Percentiles rank a stretch among this genome's conserved stretches.
phyloP scores from a whole-genome alignment of 192 early-diverging fungal genomes.

The Podila clonocystis region DNA sequence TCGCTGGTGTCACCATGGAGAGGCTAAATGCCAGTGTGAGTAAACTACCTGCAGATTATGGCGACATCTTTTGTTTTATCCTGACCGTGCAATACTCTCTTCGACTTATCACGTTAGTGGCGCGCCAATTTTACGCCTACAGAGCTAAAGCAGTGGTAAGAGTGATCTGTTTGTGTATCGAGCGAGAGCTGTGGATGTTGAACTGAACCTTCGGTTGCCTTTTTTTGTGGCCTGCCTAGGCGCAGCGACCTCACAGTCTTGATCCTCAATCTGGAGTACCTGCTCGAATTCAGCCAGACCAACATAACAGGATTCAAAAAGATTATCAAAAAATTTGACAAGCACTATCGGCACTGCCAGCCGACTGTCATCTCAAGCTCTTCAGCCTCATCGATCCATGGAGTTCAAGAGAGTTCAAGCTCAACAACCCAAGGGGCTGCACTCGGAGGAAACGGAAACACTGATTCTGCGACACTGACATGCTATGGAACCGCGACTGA shows the following conservation, averaged over 20 bases:
- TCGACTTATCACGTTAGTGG: conserved; percentile 15
- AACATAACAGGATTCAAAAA: conserved; percentile 72
- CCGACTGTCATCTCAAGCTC: conserved; percentile 8
- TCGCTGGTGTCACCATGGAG: conserved; percentile 42
- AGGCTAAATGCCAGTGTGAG: conserved; percentile 47
- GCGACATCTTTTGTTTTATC: background rate
- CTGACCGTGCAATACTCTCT: background rate
- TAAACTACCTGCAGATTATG: background rate
- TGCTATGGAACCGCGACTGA: conserved; percentile 11
- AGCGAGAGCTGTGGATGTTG: too few species aligned
- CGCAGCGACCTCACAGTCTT: conserved; percentile 38
- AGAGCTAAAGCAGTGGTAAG: conserved; percentile 45
- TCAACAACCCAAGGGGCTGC: background rate
- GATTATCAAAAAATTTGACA: conserved; percentile 73
- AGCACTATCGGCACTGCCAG: conserved; percentile 38
- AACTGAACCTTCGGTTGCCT: too few species aligned
- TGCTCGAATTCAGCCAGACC: conserved; percentile 65
- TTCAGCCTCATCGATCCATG: conserved; percentile 18
- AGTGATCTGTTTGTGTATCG: background rate
- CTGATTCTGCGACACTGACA: conserved; percentile 1
- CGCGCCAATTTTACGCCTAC: conserved; percentile 43
- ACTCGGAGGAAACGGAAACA: background rate
- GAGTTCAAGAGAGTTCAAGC: conserved; percentile 9
- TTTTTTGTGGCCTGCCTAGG: conserved; percentile 1
- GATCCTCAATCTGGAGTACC: conserved; percentile 47